Conservation (phyloP, 1,284 basidiomycete genomes). For the Fomitiporia mediterranea region DNA sequence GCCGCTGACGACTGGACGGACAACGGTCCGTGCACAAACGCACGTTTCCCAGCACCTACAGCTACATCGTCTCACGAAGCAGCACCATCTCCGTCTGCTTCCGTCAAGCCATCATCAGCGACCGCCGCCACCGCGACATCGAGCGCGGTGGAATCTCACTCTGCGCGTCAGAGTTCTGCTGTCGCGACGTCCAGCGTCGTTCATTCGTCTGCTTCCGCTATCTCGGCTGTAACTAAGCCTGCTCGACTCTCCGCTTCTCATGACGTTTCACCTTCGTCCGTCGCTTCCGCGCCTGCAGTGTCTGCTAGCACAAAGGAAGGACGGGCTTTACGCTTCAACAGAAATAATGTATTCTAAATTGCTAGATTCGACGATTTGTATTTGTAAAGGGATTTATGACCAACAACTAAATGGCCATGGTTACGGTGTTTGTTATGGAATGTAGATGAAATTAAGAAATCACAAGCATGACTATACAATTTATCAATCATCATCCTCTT, state of each 20-base stretch:
- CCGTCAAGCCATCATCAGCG: background rate
- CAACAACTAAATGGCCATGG: too few relatives aligned
- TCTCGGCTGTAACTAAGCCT: conserved; percentile 12
- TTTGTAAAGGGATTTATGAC: too few relatives aligned
- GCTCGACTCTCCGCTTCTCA: background rate
- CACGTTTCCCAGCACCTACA: background rate
- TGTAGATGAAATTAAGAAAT: too few relatives aligned
- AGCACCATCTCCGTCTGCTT: background rate
- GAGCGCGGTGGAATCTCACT: background rate
- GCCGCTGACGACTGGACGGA: conserved; percentile 14
- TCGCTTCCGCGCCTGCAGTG: background rate
- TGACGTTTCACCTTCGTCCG: background rate
- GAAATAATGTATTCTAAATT: too few relatives aligned
- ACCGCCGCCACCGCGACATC: background rate
- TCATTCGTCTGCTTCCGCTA: background rate
- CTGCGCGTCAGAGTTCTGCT: background rate
- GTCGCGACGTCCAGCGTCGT: background rate
- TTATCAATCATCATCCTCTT: too few relatives aligned
- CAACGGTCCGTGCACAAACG: conserved; percentile 10
- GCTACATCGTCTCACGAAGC: background rate
- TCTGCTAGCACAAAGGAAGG: background rate
- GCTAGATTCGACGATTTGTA: too few relatives aligned
- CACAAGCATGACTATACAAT: too few relatives aligned
- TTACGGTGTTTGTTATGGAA: too few relatives aligned
- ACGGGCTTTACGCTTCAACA: background rate